Evolutionary conservation across 2,329 filamentous ascomycete species (phyloP).

Genomic region (Cadophora luteo-olivacea): DNA sequence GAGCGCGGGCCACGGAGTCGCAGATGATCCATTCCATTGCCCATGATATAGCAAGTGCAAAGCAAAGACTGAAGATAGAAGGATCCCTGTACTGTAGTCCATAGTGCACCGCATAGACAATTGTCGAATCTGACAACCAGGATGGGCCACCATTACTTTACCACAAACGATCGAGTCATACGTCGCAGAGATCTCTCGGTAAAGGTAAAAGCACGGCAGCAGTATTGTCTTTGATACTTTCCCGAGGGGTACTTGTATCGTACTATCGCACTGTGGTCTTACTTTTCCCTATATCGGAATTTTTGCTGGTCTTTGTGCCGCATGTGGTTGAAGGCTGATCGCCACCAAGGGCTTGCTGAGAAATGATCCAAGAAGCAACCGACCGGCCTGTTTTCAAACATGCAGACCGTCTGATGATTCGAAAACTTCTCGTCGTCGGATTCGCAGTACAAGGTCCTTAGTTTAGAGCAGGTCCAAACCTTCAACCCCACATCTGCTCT

Average conservation of each 20-base stretch:
- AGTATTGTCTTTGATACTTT: neutral
- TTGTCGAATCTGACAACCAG: constrained; percentile 32
- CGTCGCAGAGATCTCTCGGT: constrained; percentile 20
- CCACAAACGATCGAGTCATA: constrained; percentile 34
- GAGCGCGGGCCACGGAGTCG: constrained; percentile 32
- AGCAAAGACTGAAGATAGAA: constrained; percentile 17
- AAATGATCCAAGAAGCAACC: neutral
- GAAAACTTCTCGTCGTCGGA: constrained; percentile 21
- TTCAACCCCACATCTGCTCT: constrained; percentile 29
- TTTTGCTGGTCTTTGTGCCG: neutral
- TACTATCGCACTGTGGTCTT: neutral
- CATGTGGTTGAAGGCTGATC: neutral
- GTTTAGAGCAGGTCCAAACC: constrained; percentile 6
- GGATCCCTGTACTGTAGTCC: constrained; percentile 13
- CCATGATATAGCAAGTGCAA: constrained; percentile 15
- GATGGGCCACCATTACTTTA: constrained; percentile 31
- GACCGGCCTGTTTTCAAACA: neutral
- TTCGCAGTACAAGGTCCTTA: neutral
- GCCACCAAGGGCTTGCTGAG: neutral
- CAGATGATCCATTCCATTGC: constrained; percentile 29
- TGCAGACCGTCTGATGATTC: constrained; percentile 30
- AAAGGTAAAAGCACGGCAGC: constrained; percentile 16
- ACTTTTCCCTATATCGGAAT: neutral
- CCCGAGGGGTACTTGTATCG: neutral
- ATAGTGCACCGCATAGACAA: constrained; percentile 28